Conservation (phyloP, 495 filamentous ascomycete species). For the Aspergillus steynii region DNA sequence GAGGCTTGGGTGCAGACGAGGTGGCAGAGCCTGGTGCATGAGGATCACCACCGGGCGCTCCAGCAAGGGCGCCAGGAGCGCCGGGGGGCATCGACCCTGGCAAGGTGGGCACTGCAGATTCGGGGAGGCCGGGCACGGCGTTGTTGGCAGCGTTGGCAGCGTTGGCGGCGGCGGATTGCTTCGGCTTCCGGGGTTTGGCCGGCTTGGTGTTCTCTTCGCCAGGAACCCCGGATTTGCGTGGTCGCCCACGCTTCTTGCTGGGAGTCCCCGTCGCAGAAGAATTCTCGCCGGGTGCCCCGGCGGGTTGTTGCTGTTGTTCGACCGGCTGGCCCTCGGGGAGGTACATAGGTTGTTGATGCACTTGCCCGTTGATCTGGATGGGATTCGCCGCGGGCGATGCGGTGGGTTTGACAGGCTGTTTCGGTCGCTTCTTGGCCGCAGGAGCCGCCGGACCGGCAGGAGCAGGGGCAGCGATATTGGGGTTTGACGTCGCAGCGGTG, state of each 20-base stretch:
- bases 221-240: constrained; percentile 18
- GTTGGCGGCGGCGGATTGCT: not conserved
- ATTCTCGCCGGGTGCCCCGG: not conserved
- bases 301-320: not conserved
- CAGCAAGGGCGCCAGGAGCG: constrained; percentile 1
- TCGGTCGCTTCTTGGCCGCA: not conserved
- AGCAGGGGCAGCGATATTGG: constrained; percentile 8
- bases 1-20: not conserved
- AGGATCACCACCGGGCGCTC: not conserved
- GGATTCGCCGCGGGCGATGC: not conserved
- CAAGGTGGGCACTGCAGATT: not conserved
- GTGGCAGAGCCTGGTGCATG: not conserved
- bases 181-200: constrained; percentile 17
- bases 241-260: constrained; percentile 21
- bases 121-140: not conserved
- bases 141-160: not conserved
- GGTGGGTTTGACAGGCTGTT: constrained; percentile 2
- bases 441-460: constrained; percentile 5
- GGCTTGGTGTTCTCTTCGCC: constrained; percentile 18
- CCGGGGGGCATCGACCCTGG: not conserved
- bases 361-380: constrained; percentile 15
- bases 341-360: not conserved
- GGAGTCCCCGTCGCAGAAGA: constrained; percentile 4
- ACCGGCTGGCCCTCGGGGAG: not conserved
- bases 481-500: constrained; percentile 13